Evolutionary conservation across 352 stramenopile species (phyloP), one percentile per base, ranked within the genome.

Genomic region (Phytopythium mirpurense): DNA sequence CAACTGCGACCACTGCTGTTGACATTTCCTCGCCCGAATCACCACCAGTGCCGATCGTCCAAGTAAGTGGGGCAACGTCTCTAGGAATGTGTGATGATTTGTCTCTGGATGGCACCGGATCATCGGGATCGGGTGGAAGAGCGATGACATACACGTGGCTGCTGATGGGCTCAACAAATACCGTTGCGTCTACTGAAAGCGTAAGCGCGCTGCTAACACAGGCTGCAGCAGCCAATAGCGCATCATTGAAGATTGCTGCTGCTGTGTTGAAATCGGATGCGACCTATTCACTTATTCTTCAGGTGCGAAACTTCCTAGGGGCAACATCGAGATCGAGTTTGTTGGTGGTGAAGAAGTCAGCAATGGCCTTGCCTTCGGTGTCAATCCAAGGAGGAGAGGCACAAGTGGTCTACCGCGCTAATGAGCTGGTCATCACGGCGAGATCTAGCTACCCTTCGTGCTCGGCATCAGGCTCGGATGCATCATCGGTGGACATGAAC

Each of bases 51-150:
- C 78, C 78, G 31, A 31, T 73, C 15, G 68, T 69, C 14, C 36
- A 72, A 29, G 62, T 88, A 0, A 84, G 54, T 27, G 78, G 78
- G 1, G 64, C 63, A 14, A 67, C 57, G 7, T 85, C 72, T 1
- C 59, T 88, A 5, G 78, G 78, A 18, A 73, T 63, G 31, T 88
- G 74, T 32, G 78, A 88, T 24, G 67, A 83, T 56, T 51, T 86
- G 10, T 74, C 75, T 19, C 60, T 88, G 10, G 78, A 88, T 43
- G 78, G 65, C 1, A 82, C 72, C 0, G 58, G 59, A 18, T 86
- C 78, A 0, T 73, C 70, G 0, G 78, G 78, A 31, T 81, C 72
- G 0, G 74, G 78, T 32, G 78, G 78, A 11, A 74, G 78, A 14
- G 61, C 64, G 0, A 85, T 88, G 72, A 63, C 51, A 19, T 86